Evolutionary conservation across 768 basidiomycete species (phyloP).

Genomic region (Hemileccinum rubropunctum): DNA sequence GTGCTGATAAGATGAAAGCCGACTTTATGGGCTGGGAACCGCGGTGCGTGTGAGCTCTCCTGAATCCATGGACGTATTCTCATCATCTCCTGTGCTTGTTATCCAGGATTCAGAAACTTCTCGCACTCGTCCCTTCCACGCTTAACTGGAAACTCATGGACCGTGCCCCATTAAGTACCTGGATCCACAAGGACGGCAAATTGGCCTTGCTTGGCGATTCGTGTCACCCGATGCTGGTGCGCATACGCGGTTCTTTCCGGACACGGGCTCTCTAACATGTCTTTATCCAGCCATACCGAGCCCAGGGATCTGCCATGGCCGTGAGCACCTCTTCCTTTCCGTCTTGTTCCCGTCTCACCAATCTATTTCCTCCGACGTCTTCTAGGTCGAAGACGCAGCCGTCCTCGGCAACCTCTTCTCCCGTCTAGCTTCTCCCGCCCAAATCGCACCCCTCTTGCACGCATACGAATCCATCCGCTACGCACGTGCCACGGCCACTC

Average conservation of each 20-base stretch:
- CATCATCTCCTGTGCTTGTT: neutral
- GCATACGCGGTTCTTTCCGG: neutral
- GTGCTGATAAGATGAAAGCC: slow-evolving; percentile 43
- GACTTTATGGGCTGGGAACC: slow-evolving; percentile 51
- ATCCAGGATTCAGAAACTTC: slow-evolving; percentile 43
- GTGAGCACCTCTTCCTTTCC: slow-evolving; percentile 26
- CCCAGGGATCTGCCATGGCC: slow-evolving; percentile 56
- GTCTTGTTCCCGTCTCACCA: neutral
- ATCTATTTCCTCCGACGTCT: neutral
- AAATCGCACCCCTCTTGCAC: slow-evolving; percentile 44
- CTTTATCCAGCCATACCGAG: slow-evolving; percentile 44
- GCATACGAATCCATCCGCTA: slow-evolving; percentile 55
- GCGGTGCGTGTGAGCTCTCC: slow-evolving; percentile 30
- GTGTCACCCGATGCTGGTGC: slow-evolving; percentile 53
- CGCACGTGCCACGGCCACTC: slow-evolving; percentile 47
- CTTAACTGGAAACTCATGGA: slow-evolving; percentile 50
- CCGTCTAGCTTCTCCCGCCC: slow-evolving; percentile 37
- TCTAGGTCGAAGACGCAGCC: slow-evolving; percentile 35
- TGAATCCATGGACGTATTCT: neutral
- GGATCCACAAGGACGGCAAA: slow-evolving; percentile 44
- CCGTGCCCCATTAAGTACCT: slow-evolving; percentile 44
- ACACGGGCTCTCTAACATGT: neutral
- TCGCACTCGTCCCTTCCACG: slow-evolving; percentile 43
- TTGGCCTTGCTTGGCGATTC: slow-evolving; percentile 52
- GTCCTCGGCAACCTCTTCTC: slow-evolving; percentile 52